These are phyloP conservation scores for Stromatinia cepivora DNA, from an alignment of 2,329 filamentous ascomycete species.

Conservation along the genomic window DNA sequence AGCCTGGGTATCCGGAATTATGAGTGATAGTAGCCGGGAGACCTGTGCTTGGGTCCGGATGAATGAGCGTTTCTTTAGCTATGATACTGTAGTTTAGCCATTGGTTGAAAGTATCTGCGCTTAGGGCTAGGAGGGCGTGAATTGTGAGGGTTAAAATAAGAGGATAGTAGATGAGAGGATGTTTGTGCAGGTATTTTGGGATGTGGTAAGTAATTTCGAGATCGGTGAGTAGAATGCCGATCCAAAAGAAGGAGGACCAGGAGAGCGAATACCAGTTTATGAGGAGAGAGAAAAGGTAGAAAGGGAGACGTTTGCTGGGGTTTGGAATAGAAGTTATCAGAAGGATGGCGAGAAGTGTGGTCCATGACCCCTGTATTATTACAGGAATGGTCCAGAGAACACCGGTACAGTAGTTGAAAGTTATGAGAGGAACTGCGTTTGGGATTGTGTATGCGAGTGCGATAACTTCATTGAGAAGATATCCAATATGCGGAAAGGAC, in stretches of 20 bases:
- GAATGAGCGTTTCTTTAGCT: slow-evolving; percentile 46
- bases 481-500: slow-evolving; percentile 45
- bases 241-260: slow-evolving; percentile 49
- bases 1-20: slow-evolving; percentile 36
- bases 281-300: slow-evolving; percentile 46
- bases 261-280: slow-evolving; percentile 50
- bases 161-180: slow-evolving; percentile 43
- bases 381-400: slow-evolving; percentile 53
- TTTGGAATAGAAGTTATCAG: slow-evolving; percentile 48
- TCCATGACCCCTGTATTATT: slow-evolving; percentile 49
- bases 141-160: slow-evolving; percentile 40
- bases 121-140: slow-evolving; percentile 32
- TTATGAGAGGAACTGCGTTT: slow-evolving; percentile 50
- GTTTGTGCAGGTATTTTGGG: slow-evolving; percentile 43
- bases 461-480: slow-evolving; percentile 47
- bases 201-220: slow-evolving; percentile 50
- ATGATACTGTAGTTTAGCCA: slow-evolving; percentile 30
- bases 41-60: slow-evolving; percentile 46
- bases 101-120: slow-evolving; percentile 26
- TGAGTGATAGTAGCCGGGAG: slow-evolving; percentile 42
- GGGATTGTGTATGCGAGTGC: slow-evolving; percentile 50
- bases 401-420: slow-evolving; percentile 51
- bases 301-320: slow-evolving; percentile 49
- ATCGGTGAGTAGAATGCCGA: slow-evolving; percentile 48
- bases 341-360: slow-evolving; percentile 46